Base-by-base conservation (phyloP, 495 filamentous ascomycete species). In the Saxophila tyrrhenica region DNA sequence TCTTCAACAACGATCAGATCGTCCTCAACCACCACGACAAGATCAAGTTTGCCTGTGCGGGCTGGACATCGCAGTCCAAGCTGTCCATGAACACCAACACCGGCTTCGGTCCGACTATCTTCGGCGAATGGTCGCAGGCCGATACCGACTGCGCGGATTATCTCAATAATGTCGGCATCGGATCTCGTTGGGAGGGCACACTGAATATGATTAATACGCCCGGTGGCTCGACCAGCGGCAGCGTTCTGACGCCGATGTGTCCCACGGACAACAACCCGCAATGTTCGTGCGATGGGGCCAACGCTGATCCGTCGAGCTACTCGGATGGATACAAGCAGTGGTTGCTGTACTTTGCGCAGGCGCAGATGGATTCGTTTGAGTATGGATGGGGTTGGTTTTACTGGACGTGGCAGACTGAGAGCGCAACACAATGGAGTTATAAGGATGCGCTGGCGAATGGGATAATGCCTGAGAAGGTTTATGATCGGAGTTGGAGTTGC, bases 81-180 rank as follows among this genome's bases (percentile, higher is more conserved):
- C 69, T 74, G 48, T 84, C 82, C 66, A 81, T 87, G 69, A 75
- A 83, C 68, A 81, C 75, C 1, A 65, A 75, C 15, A 86, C 82
- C 8, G 94, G 92, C 39, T 99, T 89, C 75, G 94, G 94, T 0
- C 92, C 92, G 3, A 96, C 90, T n/a, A 81, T 97, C 50, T 87
- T 91, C 66, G 94, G 91, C 62, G 94, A 99, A 76, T 99, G 89
- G 88, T 88, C 84, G 2, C 92, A 97, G 75, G 91, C 94, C 42
- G 94, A 99, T 65, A 97, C 94, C 13, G 94, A 99, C 71, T 99
- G 94, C 72, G 80, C 88, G 1, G 58, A 76, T 59, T 81, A 89
- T 63, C 77, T 99, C 55, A 97, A 94, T 68, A 89, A 96, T 67
- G 88, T 96, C 49, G 85, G 84, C 59, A 75, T 79, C 57, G 94